These are phyloP conservation scores for Leptosphaerulina australis DNA, from an alignment of 2,329 filamentous ascomycete genomes.

Conservation along the genomic window DNA sequence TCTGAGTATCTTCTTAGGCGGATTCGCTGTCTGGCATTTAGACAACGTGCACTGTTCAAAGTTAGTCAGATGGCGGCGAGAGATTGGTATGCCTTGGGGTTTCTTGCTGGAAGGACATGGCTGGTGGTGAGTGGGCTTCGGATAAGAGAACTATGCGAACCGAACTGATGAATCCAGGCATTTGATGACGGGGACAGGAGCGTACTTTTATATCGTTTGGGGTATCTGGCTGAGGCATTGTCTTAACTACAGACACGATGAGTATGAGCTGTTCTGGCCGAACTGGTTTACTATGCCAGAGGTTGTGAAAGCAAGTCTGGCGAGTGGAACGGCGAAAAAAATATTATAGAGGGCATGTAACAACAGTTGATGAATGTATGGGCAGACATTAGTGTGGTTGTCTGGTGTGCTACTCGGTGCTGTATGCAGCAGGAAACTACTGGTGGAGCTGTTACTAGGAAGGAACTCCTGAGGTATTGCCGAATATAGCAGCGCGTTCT, in stretches of 20 bases:
- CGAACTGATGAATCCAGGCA: constrained; percentile 60
- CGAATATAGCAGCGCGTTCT: background rate
- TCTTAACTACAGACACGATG: constrained; percentile 72
- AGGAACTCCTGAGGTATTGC: constrained; percentile 17
- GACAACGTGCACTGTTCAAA: constrained; percentile 77
- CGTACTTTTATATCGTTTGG: constrained; percentile 85
- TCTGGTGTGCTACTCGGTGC: background rate
- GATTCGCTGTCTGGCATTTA: constrained; percentile 78
- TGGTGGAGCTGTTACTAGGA: constrained; percentile 12
- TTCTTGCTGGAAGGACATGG: constrained; percentile 75
- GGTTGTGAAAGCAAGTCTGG: constrained; percentile 48
- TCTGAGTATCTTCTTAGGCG: constrained; percentile 72
- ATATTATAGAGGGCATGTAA: constrained; percentile 2
- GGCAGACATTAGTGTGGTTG: background rate
- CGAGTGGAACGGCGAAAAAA: constrained; percentile 44
- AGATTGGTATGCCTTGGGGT: constrained; percentile 79
- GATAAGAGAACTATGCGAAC: no score
- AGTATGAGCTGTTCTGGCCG: constrained; percentile 75
- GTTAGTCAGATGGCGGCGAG: constrained; percentile 68
- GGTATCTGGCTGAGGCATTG: constrained; percentile 81
- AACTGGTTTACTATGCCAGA: constrained; percentile 62
- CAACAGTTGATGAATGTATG: no score
- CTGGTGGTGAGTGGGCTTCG: constrained; percentile 64
- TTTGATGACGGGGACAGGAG: constrained; percentile 79
- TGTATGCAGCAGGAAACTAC: constrained; percentile 1